These are phyloP conservation scores for Bjerkandera adusta DNA, from an alignment of 1,284 basidiomycete species.

Conservation along the genomic window DNA sequence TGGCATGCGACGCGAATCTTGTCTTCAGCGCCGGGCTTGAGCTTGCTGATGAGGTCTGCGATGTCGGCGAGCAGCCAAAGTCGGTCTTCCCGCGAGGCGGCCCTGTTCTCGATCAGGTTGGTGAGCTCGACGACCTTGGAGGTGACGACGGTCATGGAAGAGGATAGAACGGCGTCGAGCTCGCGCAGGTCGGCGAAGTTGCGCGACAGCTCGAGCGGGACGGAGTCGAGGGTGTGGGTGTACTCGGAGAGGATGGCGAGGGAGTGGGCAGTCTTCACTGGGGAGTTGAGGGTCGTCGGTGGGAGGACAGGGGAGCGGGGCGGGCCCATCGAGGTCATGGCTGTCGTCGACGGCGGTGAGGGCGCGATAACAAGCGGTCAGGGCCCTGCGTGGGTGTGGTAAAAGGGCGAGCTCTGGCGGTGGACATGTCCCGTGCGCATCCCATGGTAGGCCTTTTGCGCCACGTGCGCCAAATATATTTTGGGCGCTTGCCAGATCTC, in stretches of 20 bases:
- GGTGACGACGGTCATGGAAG: slow-evolving; percentile 79
- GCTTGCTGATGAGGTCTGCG: slow-evolving; percentile 87
- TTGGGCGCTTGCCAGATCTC: neutral
- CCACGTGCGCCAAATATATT: no score
- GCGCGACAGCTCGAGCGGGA: slow-evolving; percentile 93
- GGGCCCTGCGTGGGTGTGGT: neutral
- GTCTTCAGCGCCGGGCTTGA: slow-evolving; percentile 97
- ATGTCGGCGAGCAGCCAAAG: slow-evolving; percentile 90
- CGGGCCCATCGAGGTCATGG: slow-evolving; percentile 18
- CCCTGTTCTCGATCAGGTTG: slow-evolving; percentile 71
- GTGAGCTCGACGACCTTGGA: slow-evolving; percentile 75
- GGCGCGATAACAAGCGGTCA: neutral
- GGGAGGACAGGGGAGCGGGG: slow-evolving; percentile 9
- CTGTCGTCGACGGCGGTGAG: neutral
- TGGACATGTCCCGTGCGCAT: slow-evolving; percentile 11
- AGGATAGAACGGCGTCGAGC: slow-evolving; percentile 94
- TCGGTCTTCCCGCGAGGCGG: slow-evolving; percentile 71
- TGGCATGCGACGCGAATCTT: slow-evolving; percentile 97
- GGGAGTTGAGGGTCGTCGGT: slow-evolving; percentile 17
- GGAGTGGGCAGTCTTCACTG: slow-evolving; percentile 49
- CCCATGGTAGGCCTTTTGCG: slow-evolving; percentile 3
- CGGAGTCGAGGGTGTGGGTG: slow-evolving; percentile 89
- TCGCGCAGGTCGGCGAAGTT: slow-evolving; percentile 95
- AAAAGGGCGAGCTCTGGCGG: slow-evolving; percentile 1
- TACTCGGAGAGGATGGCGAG: slow-evolving; percentile 77